phyloP scores from a whole-genome alignment of 2,329 filamentous ascomycete genomes.

The Cladorrhinum sp. region DNA sequence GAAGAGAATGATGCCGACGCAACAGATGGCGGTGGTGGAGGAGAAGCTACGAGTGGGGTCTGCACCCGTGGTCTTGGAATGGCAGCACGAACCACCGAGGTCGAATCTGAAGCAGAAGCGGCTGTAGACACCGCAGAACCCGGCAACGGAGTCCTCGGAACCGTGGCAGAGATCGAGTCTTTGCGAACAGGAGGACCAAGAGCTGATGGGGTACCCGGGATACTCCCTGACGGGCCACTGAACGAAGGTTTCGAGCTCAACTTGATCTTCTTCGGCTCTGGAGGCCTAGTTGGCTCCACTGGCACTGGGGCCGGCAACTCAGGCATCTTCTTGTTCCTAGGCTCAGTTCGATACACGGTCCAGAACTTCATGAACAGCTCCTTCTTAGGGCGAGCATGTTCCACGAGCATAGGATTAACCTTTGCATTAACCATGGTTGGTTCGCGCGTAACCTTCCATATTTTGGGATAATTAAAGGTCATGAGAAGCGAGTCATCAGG shows the following conservation, averaged over 20 bases:
- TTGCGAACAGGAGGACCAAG: constrained; percentile 17
- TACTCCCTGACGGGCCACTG: constrained; percentile 19
- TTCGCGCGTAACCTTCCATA: constrained; percentile 39
- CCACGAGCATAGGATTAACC: constrained; percentile 10
- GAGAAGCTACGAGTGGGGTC: constrained; percentile 19
- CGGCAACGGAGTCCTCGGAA: constrained; percentile 17
- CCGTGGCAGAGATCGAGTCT: constrained; percentile 26
- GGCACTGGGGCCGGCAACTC: constrained; percentile 12
- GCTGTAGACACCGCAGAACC: not conserved
- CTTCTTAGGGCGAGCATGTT: constrained; percentile 19
- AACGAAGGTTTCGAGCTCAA: constrained; percentile 28
- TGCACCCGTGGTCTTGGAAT: constrained; percentile 14
- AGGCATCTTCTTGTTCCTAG: constrained; percentile 18
- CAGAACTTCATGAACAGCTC: constrained; percentile 24
- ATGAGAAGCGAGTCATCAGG: constrained; percentile 46
- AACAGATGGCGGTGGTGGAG: constrained; percentile 12
- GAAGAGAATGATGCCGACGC: constrained; percentile 1
- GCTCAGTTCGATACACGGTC: constrained; percentile 22
- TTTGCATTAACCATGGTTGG: constrained; percentile 6
- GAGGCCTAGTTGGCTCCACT: constrained; percentile 21
- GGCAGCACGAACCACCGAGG: constrained; percentile 28
- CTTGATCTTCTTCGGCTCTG: constrained; percentile 34
- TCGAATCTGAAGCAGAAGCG: constrained; percentile 25
- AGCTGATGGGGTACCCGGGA: constrained; percentile 15
- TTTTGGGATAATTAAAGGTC: constrained; percentile 45